Evolutionary conservation across 2,329 filamentous ascomycete genomes (phyloP), one percentile per base, ranked within the genome.

Genomic region (Geosmithia morbida): DNA sequence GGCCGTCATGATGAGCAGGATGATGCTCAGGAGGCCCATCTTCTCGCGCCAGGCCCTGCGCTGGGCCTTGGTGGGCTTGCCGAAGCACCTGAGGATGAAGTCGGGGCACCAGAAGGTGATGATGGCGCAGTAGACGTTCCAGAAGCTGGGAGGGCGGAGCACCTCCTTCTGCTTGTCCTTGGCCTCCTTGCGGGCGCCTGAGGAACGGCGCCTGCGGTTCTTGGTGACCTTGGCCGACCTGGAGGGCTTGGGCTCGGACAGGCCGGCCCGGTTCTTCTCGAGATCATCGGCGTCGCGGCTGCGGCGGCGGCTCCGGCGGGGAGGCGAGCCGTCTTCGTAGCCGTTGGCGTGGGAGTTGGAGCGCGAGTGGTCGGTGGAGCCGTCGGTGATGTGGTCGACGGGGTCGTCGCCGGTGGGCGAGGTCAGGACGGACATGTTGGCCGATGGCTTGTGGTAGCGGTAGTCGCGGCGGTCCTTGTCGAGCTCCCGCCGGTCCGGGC

Each of bases 21-120:
- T 98, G 59, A 98, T 81, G 66, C 89, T 95, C 67, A 96, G 86
- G 49, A 98, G 69, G 2, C 92, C 92, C 72, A 98, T 94, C 74
- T 98, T 98, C 62, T 98, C 92, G 54, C 92, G 79, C 92, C 92
- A 98, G 2, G 92, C 92, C 57, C 87, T 78, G 60, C 88, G 84
- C 63, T 97, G 87, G 16, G 83, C 87, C 63, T 85, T 92, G 43
- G 85, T 75, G 7, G 81, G 79, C 72, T 85, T 94, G 40, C 89
- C 88, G 58, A 88, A 92, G 65, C 87, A 94, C 54, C 75, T 78
- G 48, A 98, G 70, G 26, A 96, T 66, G 51, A 90, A 85, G 60
- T 88, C 83, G 1, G 92, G 92, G 49, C 80, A 85, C 89, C 92
- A 97, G 59, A 97, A 96, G 0, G 92, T 98, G 54, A 98, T 68